Evolutionary conservation across 2,329 filamentous ascomycete genomes (phyloP).

Genomic region (Chaetomium strumarium): DNA sequence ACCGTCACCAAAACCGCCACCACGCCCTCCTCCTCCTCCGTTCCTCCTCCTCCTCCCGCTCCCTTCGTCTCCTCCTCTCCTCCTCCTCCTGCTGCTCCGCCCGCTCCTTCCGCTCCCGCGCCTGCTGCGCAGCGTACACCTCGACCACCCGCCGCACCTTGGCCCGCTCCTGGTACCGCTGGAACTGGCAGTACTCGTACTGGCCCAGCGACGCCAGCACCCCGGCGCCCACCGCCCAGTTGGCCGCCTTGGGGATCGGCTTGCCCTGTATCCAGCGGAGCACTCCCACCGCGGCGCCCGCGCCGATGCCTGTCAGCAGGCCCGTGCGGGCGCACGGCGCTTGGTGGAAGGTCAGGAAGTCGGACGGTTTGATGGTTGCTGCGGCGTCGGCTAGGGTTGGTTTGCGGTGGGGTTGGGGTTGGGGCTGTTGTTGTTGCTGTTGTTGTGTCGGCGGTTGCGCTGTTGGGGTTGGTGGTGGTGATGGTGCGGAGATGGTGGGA

Average conservation of each 20-base stretch:
- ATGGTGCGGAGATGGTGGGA: neutral
- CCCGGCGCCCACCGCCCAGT: slow-evolving; percentile 81
- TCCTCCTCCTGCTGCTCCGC: slow-evolving; percentile 22
- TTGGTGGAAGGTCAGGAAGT: slow-evolving; percentile 68
- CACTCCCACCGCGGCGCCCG: slow-evolving; percentile 70
- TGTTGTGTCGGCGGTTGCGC: neutral
- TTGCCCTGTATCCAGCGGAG: slow-evolving; percentile 66
- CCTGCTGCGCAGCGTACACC: slow-evolving; percentile 68
- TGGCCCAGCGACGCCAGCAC: slow-evolving; percentile 61
- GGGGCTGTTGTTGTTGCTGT: slow-evolving; percentile 6
- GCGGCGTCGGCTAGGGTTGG: slow-evolving; percentile 55
- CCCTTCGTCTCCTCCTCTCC: slow-evolving; percentile 10
- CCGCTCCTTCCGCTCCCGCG: slow-evolving; percentile 42
- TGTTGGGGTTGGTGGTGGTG: neutral
- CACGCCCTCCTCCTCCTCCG: slow-evolving; percentile 35
- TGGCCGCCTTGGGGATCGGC: slow-evolving; percentile 61
- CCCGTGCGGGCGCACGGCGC: slow-evolving; percentile 80
- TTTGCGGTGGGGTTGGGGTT: neutral
- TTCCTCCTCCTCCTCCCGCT: slow-evolving; percentile 27
- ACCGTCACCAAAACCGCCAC: slow-evolving; percentile 51
- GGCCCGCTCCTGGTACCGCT: slow-evolving; percentile 65
- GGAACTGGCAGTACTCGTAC: slow-evolving; percentile 80
- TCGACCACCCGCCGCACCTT: slow-evolving; percentile 84
- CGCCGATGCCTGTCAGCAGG: slow-evolving; percentile 74
- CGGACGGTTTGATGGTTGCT: slow-evolving; percentile 59